A percentile compares a stretch with the other conserved stretches of the same genome.
Evolutionary conservation across 306 rosid genomes (phyloP).

Genomic region (Dryas alaskensis): DNA sequence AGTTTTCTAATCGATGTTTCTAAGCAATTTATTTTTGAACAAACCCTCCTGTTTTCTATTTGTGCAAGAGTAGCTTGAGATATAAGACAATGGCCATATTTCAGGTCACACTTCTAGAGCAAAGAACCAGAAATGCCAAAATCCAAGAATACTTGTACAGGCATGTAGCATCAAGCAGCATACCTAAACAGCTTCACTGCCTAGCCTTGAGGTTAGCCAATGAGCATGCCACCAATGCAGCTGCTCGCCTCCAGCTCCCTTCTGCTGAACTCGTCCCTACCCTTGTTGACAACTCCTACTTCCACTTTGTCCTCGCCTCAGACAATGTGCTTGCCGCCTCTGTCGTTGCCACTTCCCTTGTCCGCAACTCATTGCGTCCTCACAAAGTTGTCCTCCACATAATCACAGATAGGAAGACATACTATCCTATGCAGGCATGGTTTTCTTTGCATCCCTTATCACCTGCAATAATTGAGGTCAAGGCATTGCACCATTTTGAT

Average conservation of each 20-base stretch:
- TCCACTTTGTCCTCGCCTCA: constrained; percentile 89
- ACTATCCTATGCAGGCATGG: constrained; percentile 99
- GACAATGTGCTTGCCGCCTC: constrained; percentile 93
- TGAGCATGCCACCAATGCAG: constrained; percentile 90
- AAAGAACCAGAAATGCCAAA: constrained; percentile 89
- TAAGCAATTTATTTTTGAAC: too few species aligned
- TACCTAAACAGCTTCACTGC: constrained; percentile 97
- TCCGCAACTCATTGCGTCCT: constrained; percentile 66
- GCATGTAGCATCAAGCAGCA: constrained; percentile 98
- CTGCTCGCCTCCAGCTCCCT: constrained; percentile 95
- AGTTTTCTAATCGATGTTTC: too few species aligned
- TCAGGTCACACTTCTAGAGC: constrained; percentile 75
- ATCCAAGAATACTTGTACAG: constrained; percentile 93
- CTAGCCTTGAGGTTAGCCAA: constrained; percentile 78
- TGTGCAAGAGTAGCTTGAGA: not conserved
- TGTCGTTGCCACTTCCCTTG: constrained; percentile 83
- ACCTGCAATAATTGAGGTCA: constrained; percentile 95
- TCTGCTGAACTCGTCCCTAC: constrained; percentile 87
- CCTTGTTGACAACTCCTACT: constrained; percentile 81
- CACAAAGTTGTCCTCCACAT: constrained; percentile 73
- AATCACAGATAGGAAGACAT: constrained; percentile 89
- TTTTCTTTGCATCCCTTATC: constrained; percentile 78
- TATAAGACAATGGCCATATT: not conserved
- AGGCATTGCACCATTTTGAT: constrained; percentile 96
- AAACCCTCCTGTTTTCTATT: too few species aligned